phyloP scores from a whole-genome alignment of 768 basidiomycete species.

The Daedalea quercina region DNA sequence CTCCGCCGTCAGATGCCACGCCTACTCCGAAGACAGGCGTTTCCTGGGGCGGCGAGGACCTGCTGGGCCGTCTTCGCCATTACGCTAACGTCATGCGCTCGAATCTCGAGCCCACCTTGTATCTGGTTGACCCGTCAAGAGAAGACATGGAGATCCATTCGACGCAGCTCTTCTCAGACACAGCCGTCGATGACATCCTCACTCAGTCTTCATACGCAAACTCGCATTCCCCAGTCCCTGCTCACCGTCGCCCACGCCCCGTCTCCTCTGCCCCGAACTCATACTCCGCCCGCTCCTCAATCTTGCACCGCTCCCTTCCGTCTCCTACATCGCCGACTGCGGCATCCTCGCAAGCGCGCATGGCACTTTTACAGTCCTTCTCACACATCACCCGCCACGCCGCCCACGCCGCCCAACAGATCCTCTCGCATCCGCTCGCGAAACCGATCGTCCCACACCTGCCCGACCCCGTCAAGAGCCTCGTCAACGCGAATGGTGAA shows the following conservation, averaged over 20 bases:
- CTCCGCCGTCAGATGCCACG: constrained; percentile 48
- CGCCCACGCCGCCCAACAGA: constrained; percentile 89
- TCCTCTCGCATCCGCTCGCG: constrained; percentile 91
- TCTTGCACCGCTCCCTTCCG: constrained; percentile 71
- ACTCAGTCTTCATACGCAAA: constrained; percentile 71
- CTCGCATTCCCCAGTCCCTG: constrained; percentile 78
- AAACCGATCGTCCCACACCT: constrained; percentile 95
- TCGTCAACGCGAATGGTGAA: constrained; percentile 87
- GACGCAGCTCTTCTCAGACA: constrained; percentile 75
- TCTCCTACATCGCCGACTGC: constrained; percentile 42
- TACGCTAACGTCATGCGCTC: constrained; percentile 84
- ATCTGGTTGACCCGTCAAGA: constrained; percentile 87
- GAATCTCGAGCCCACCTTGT: constrained; percentile 77
- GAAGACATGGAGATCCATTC: constrained; percentile 92
- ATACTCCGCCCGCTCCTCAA: constrained; percentile 63
- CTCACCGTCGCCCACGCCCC: constrained; percentile 70
- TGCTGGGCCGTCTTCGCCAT: constrained; percentile 66
- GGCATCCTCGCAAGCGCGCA: constrained; percentile 61
- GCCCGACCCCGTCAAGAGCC: constrained; percentile 86
- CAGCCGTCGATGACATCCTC: constrained; percentile 83
- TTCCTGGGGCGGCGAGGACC: constrained; percentile 86
- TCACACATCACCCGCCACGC: constrained; percentile 92
- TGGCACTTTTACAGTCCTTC: constrained; percentile 87
- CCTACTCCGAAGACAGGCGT: constrained; percentile 36
- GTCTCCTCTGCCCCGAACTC: constrained; percentile 45